Evolutionary conservation across 306 rosid genomes (phyloP).

Genomic region (Quercus mongolica): DNA sequence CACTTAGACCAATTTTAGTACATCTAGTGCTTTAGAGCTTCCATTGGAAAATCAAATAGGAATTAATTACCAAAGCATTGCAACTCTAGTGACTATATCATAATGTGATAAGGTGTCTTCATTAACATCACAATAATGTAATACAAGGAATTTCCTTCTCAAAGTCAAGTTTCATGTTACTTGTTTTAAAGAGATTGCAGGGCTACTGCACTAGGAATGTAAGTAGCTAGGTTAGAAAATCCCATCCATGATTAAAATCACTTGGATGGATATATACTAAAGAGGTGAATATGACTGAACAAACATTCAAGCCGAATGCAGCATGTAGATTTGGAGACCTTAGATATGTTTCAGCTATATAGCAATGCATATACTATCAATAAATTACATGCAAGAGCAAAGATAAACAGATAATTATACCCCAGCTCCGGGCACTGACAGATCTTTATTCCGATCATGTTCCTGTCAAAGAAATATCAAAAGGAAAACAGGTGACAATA

Average conservation of each 20-base stretch:
- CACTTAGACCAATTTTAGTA: neutral
- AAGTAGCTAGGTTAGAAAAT: neutral
- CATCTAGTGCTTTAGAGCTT: neutral
- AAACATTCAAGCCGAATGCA: slow-evolving; percentile 16
- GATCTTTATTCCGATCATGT: slow-evolving; percentile 65
- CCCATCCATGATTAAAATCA: neutral
- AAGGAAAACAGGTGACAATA: slow-evolving; percentile 20
- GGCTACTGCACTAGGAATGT: neutral
- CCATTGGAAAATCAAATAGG: neutral
- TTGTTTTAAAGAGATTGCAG: too few species aligned
- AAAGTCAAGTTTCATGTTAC: too few species aligned
- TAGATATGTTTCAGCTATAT: neutral
- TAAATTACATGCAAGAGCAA: slow-evolving; percentile 12
- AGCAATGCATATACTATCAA: slow-evolving; percentile 10
- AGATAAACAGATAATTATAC: slow-evolving; percentile 39
- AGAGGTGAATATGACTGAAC: slow-evolving; percentile 15
- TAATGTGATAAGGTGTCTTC: neutral
- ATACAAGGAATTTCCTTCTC: too few species aligned
- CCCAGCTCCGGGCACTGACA: slow-evolving; percentile 98
- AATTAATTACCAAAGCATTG: slow-evolving; percentile 1
- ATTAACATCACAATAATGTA: too few species aligned
- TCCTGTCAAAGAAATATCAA: slow-evolving; percentile 55
- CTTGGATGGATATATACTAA: slow-evolving; percentile 2
- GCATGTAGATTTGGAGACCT: slow-evolving; percentile 4
- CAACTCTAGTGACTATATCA: neutral